Base-by-base conservation (phyloP, 768 basidiomycete species). In the Mycena floridula region DNA sequence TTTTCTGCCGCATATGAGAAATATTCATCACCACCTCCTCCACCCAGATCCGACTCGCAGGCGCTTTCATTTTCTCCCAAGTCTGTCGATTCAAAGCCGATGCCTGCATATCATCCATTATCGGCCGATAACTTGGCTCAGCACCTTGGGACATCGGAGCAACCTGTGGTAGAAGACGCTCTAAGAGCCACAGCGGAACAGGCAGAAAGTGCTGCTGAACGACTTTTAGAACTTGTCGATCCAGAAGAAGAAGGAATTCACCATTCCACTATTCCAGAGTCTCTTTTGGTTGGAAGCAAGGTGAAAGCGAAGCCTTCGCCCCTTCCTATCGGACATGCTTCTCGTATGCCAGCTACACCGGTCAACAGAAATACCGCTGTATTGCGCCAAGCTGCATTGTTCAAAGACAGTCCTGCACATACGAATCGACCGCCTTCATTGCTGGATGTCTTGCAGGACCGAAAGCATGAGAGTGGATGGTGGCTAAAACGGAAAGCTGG, bases 151-250 rank as follows among this genome's bases (percentile, higher is more conserved):
- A 51, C 64, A 42, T 50, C 59, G 44, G 66, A 74, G 50, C 68
- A 70, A 51, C 59, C 73, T 52, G 69, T 80, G 11, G 75, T 93
- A 4, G 92, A 94, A 56, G 93, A 95, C 57, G 90, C 84, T 24
- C 62, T 95, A 53, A 77, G 83, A 36, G 89, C 89, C 2, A 79
- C 89, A 42, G 93, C 94, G 2, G 88, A 89, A 53, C 94, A 96
- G 59, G 94, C 94, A 0, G 89, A 93, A 59, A 92, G 89, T 57
- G 89, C 92, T 7, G 94, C 94, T 1, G 85, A 90, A 59, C 77
- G 89, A 40, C 65, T 97, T 22, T 60, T 95, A 28, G 94, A 96
- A 60, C 73, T 95, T 13, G 85, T 89, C 11, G 88, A 91, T 49
- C 78, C 84, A 12, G 88, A 89, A 38, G 84, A 81, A 11, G 81